Base-by-base conservation (phyloP, 2,329 filamentous ascomycete species). In the Apiospora hydei region DNA sequence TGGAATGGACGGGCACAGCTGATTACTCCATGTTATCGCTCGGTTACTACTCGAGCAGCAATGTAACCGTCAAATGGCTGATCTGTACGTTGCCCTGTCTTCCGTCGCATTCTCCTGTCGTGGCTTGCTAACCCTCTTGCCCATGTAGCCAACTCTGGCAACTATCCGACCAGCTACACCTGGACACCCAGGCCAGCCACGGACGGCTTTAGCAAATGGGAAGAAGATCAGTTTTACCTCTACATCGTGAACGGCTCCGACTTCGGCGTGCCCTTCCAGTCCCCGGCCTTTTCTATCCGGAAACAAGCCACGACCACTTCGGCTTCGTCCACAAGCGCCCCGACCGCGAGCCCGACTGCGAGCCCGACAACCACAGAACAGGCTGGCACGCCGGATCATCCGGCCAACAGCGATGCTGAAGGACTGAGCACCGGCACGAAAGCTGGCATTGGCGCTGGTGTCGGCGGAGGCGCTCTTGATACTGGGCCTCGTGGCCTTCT, bases 391-490 rank as follows among this genome's bases (percentile, higher is more conserved):
- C 7, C 51, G 14, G 26, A 34, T 30, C 26, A 34, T 30, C 26
- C 51, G 26, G 26, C 16, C 2, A 34, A 57, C 24, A 57, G 26
- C 26, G 51, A 21, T 13, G 70, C 41, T 34, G 51, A 7, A 26
- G 77, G 76, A 16, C 73, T 81, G 21, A 77, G 77, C 18, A 78
- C 76, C 10, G 82, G 81, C 26, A 79, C 79, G 11, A 77, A 79
- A 51, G 82, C 78, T n/a, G 82, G 81, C 14, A 80, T 82, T 51
- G 81, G 80, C 4, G 77, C 80, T 5, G 82, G 81, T 43, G 78
- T 78, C 13, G 75, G 76, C 5, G 57, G 81, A 11, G 80, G 70
- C 4, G 3, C 46, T 79, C 24, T 76, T 72, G 44, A 53, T 74
- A 21, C 70, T 80, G 8, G 76, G 70, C 34, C 76, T 72, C 24